A percentile compares a stretch with the other conserved stretches of the same genome.
phyloP scores from a whole-genome alignment of 805 yeast species.

The Ogataea pignaliae region DNA sequence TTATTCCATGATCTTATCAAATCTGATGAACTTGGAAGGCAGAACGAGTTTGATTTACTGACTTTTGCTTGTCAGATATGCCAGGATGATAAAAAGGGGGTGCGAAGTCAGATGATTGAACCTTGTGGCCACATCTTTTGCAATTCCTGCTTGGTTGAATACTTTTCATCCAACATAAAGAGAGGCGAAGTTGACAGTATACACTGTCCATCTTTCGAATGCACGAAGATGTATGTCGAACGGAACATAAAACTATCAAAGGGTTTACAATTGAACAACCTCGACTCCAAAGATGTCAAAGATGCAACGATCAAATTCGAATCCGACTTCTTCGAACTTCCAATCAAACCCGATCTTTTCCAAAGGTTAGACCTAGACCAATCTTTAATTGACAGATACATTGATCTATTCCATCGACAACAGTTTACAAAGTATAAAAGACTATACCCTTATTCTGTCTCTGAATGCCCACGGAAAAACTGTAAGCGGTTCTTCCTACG shows the following conservation, averaged over 20 bases:
- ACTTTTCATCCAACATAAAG: constrained; percentile 36
- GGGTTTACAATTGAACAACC: background rate
- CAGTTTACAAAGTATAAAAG: constrained; percentile 40
- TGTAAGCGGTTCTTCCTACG: constrained; percentile 46
- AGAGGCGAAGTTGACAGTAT: constrained; percentile 47
- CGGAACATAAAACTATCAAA: constrained; percentile 11
- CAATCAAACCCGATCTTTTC: constrained; percentile 34
- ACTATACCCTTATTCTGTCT: constrained; percentile 44
- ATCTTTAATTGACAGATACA: constrained; percentile 34
- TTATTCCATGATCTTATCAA: constrained; percentile 10
- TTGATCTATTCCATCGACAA: constrained; percentile 32
- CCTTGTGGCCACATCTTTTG: constrained; percentile 51
- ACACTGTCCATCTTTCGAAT: constrained; percentile 56
- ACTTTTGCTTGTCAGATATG: constrained; percentile 57
- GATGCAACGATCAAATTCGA: constrained; percentile 31
- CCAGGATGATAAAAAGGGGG: constrained; percentile 45
- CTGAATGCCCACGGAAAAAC: constrained; percentile 43
- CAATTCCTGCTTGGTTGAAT: constrained; percentile 38
- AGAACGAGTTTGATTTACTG: constrained; percentile 27
- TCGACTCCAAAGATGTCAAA: background rate
- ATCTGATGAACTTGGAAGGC: constrained; percentile 22
- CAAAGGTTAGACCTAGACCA: constrained; percentile 24
- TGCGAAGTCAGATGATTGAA: constrained; percentile 31
- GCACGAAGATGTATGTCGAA: constrained; percentile 30
- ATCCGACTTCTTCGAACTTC: constrained; percentile 36